Evolutionary conservation across 148 eudicot species (phyloP).

Genomic region (Oxyria digyna): DNA sequence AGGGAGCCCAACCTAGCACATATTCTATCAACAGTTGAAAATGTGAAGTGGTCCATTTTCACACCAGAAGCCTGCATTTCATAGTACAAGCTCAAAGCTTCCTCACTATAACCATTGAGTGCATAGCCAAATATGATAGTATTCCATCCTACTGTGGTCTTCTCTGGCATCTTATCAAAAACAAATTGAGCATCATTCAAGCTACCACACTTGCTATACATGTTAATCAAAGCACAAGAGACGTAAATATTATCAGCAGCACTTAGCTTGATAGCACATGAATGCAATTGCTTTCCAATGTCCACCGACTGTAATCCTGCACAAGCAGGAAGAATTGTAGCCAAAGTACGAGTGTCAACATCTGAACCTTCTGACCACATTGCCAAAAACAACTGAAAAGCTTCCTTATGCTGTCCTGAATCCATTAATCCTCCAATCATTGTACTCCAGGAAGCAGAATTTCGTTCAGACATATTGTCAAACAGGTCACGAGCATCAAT

Average conservation of each 20-base stretch:
- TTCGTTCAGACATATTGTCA: conserved; percentile 59
- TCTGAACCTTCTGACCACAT: conserved; percentile 44
- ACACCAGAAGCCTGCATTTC: conserved; percentile 78
- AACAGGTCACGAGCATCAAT: conserved; percentile 61
- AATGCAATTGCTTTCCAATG: conserved; percentile 65
- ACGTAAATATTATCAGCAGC: conserved; percentile 39
- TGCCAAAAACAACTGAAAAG: conserved; percentile 44
- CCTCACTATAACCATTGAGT: conserved; percentile 84
- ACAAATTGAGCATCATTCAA: conserved; percentile 61
- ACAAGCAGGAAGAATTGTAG: conserved; percentile 54
- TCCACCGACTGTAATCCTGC: conserved; percentile 42
- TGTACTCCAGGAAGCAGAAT: conserved; percentile 66
- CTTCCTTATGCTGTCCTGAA: conserved; percentile 46
- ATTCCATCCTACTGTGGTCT: conserved; percentile 88
- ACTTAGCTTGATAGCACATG: conserved; percentile 51
- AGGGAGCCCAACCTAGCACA: conserved; percentile 69
- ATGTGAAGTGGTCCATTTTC: conserved; percentile 73
- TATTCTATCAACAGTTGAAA: conserved; percentile 61
- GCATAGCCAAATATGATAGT: conserved; percentile 66
- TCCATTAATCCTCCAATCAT: conserved; percentile 70
- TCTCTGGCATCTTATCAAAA: conserved; percentile 58
- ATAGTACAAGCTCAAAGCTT: conserved; percentile 59
- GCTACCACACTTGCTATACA: conserved; percentile 82
- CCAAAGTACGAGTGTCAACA: conserved; percentile 43
- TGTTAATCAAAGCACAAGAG: conserved; percentile 67